Evolutionary conservation across 345 rosid species (phyloP), one percentile per base, ranked within the genome.

Genomic region (Trapa bicornis): DNA sequence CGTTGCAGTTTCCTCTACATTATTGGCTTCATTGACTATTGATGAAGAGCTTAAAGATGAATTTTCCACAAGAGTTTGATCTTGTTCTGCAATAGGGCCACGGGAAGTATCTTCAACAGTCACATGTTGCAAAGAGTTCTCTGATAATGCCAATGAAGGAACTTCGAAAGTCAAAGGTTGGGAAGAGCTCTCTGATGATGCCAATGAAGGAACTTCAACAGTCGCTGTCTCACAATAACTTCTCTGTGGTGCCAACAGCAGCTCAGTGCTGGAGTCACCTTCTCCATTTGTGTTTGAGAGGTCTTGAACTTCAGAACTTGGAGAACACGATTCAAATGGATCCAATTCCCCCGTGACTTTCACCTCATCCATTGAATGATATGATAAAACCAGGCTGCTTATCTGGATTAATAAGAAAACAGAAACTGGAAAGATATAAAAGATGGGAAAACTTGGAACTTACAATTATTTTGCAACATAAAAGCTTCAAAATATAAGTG

Each of bases 21-120:
- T 14, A 11, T 7, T 45, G 48, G 48, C 11, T 11, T 45, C 2
- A 45, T 45, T 11, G 48, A 43, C 70, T 37, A 14, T 39, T 52
- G 39, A 11, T 56, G 70, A 16, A 53, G 52, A 41, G 64, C 37
- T 41, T 37, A 61, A 68, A 68, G 64, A 60, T 5, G 70, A 68
- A 47, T 58, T 16, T 16, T 47, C 38, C 14, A n/a, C n/a, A 41
- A 41, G 43, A 41, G 43, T 41, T 41, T 41, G 43, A 41, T 3
- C 43, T 41, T 41, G 43, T 41, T 41, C 43, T 41, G 43, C 43
- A 41, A 41, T 41, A 41, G 43, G 43, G 43, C 43, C 43, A 2
- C 43, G 6, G 43, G 7, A 41, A 41, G 43, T 41, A 41, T 41
- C 43, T 41, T 41, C 43, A 41, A 41, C 43, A 41, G 2, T 41